Percentiles rank a stretch among this genome's conserved stretches.
Conservation (phyloP, 139 green algal genomes). For the Chara braunii region DNA sequence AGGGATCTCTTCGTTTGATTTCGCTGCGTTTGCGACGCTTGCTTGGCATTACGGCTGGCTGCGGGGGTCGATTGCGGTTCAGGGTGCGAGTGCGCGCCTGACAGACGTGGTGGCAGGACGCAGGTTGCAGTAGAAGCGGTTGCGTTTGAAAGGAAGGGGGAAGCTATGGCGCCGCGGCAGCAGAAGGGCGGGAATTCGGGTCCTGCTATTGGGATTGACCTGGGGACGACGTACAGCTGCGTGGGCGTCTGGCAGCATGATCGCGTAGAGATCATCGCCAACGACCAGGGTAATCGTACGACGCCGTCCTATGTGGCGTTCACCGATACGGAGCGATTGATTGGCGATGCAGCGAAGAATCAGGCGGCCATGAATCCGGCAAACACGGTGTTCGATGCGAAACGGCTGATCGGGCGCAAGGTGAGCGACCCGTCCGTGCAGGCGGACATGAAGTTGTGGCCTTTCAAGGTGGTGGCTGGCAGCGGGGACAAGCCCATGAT, state of each 20-base stretch:
- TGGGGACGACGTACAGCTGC: constrained; percentile 43
- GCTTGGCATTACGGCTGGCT: no score
- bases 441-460: constrained; percentile 81
- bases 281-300: constrained; percentile 72
- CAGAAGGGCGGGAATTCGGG: no score
- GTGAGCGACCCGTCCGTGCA: constrained; percentile 71
- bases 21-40: no score
- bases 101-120: no score
- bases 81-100: no score
- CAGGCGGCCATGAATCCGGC: constrained; percentile 80
- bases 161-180: no score
- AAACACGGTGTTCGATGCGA: constrained; percentile 62
- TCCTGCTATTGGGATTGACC: constrained; percentile 46
- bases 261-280: constrained; percentile 60
- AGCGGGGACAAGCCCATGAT: constrained; percentile 78
- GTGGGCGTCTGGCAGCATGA: constrained; percentile 49
- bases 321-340: constrained; percentile 89
- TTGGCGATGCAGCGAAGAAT: constrained; percentile 81
- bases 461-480: constrained; percentile 60
- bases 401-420: constrained; percentile 90
- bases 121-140: no score
- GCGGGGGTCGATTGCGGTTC: no score
- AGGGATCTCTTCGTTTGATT: no score
- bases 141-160: constrained; percentile 82
- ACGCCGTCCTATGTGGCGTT: constrained; percentile 91